These are phyloP conservation scores for Penicillium sp. DNA, from an alignment of 2,329 filamentous ascomycete species.

Conservation along the genomic window DNA sequence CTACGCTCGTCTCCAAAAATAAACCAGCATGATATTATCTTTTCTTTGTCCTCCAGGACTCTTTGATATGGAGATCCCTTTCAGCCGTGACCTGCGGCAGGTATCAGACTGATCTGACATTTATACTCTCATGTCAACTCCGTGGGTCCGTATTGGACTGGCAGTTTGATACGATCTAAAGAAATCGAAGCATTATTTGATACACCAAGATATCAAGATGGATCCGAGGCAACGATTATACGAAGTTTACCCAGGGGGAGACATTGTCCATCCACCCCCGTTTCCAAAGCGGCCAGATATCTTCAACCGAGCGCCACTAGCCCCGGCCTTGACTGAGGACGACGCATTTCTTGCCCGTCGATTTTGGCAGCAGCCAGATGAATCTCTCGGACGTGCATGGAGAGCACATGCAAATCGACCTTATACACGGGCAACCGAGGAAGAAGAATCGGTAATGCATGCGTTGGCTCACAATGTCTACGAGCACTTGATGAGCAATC, in stretches of 20 bases:
- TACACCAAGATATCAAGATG: background rate
- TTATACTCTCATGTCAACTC: background rate
- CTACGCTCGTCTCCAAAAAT: background rate
- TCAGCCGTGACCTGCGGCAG: background rate
- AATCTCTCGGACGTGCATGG: conserved; percentile 12
- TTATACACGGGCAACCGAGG: background rate
- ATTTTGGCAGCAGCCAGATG: conserved; percentile 24
- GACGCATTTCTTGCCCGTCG: conserved; percentile 23
- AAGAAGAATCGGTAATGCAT: conserved; percentile 8
- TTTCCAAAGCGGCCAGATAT: conserved; percentile 10
- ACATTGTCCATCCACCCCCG: background rate
- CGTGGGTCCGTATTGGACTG: conserved; percentile 13
- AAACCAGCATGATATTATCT: background rate
- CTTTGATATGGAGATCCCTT: background rate
- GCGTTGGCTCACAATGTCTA: conserved; percentile 27
- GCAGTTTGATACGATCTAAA: conserved; percentile 9
- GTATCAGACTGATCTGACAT: background rate
- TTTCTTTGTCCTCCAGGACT: background rate
- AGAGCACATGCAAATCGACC: background rate
- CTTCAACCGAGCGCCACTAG: conserved; percentile 24
- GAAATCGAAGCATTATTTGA: too few species aligned
- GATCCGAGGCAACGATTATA: background rate
- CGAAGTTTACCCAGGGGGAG: background rate
- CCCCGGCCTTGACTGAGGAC: conserved; percentile 15
- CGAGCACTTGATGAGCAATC: conserved; percentile 22